These are phyloP conservation scores for Ampelomyces quisqualis DNA, from an alignment of 2,329 filamentous ascomycete genomes.

Conservation along the genomic window DNA sequence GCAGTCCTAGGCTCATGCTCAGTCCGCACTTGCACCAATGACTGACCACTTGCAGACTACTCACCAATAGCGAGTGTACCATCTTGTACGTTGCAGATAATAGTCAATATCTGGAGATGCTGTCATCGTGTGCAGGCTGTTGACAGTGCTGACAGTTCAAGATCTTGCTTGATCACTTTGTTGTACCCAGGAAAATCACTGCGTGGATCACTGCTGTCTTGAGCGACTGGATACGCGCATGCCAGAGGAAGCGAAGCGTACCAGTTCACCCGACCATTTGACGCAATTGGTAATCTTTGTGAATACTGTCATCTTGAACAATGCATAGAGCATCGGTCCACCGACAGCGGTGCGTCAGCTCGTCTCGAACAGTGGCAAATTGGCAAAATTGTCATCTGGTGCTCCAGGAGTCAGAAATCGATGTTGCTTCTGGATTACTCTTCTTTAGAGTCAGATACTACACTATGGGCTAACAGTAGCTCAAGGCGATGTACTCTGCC, in stretches of 20 bases:
- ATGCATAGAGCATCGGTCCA: slow-evolving; percentile 6
- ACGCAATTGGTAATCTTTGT: slow-evolving; percentile 2
- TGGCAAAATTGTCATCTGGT: neutral
- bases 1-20: neutral
- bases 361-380: slow-evolving; percentile 3
- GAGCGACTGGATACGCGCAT: slow-evolving; percentile 4
- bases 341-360: slow-evolving; percentile 1
- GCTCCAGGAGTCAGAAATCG: slow-evolving; percentile 1
- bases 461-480: slow-evolving; percentile 4
- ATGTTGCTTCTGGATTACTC: neutral
- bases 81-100: neutral
- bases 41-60: neutral
- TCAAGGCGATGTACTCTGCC: slow-evolving; percentile 1
- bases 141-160: neutral
- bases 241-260: slow-evolving; percentile 1
- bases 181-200: slow-evolving; percentile 6
- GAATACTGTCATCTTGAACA: slow-evolving; percentile 2
- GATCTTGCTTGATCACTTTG: neutral
- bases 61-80: slow-evolving; percentile 3
- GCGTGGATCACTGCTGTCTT: slow-evolving; percentile 1
- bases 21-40: neutral
- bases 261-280: slow-evolving; percentile 4
- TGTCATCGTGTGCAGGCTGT: slow-evolving; percentile 2
- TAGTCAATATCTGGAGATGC: neutral
- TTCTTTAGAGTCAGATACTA: neutral